Evolutionary conservation across 768 basidiomycete species (phyloP), one percentile per base, ranked within the genome.

Genomic region (Cyathus striatus): DNA sequence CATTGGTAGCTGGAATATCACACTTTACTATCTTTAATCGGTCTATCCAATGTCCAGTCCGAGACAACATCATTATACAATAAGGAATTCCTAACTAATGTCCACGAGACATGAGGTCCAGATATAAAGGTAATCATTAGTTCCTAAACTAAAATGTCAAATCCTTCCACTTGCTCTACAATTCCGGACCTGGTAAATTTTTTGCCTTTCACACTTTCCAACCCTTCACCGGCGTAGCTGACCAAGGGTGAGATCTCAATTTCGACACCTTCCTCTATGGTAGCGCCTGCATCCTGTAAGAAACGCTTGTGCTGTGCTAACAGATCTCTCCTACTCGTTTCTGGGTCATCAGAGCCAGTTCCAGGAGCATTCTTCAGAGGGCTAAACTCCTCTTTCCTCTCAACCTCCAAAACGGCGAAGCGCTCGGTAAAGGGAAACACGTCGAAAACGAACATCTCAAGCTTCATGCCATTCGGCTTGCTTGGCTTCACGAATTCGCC

Each of bases 361-460:
- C 93, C 93, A 1, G 93, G 92, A 6, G 93, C 95, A 56, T 99
- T 99, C 73, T 99, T 99, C 61, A 99, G 64, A 25, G 95, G 95
- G 49, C 90, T 93, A 55, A 99, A 99, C 65, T 98, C 95, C 46
- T 95, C 90, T 46, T 74, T 72, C 43, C 96, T 71, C 40, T 79
- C 78, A 34, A 96, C 91, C 62, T 97, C 93, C 58, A 98, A 65
- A 30, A 97, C 90, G 22, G 86, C 80, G 50, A 94, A 91, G 40
- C 64, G 70, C 56, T 81, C 62, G 21, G 92, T 91, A 66, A 79
- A 90, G 1, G 94, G 94, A 73, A 99, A 97, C 35, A 99, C 96
- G 65, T 99, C 96, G 57, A 99, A 99, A 23, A 99, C 88, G 66
- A 99, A 99, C 70, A 94, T 72, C 65, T 99, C 96, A 48, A 99